Conservation (phyloP, 2,329 filamentous ascomycete species). For the Fusarium continuum region DNA sequence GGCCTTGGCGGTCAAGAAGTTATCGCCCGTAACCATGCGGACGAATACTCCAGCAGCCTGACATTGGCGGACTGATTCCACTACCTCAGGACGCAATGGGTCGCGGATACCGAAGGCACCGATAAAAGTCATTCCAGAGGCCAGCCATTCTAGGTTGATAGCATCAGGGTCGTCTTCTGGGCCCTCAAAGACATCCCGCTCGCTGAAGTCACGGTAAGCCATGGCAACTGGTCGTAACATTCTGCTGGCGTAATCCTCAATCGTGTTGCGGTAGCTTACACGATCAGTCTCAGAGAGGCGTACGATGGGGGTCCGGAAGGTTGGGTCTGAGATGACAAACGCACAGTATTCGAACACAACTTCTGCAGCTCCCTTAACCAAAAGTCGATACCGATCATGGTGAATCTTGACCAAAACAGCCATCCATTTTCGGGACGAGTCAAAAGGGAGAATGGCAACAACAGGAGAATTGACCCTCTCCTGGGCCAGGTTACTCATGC, state of each 20-base stretch:
- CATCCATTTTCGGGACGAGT: slow-evolving; percentile 66
- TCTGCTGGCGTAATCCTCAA: slow-evolving; percentile 67
- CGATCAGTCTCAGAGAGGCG: slow-evolving; percentile 47
- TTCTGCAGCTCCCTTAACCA: slow-evolving; percentile 67
- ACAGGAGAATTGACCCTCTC: slow-evolving; percentile 58
- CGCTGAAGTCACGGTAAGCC: slow-evolving; percentile 76
- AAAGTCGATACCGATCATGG: slow-evolving; percentile 57
- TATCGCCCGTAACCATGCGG: slow-evolving; percentile 65
- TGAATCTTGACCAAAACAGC: slow-evolving; percentile 60
- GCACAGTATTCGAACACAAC: slow-evolving; percentile 60
- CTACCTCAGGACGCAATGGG: slow-evolving; percentile 67
- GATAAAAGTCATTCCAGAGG: slow-evolving; percentile 74
- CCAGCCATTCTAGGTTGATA: slow-evolving; percentile 51
- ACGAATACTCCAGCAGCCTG: slow-evolving; percentile 70
- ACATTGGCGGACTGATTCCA: slow-evolving; percentile 67
- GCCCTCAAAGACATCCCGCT: slow-evolving; percentile 71
- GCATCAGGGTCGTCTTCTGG: slow-evolving; percentile 47
- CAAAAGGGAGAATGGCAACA: slow-evolving; percentile 62
- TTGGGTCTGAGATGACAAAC: slow-evolving; percentile 57
- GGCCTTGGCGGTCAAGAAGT: slow-evolving; percentile 67
- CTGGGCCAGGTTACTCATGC: slow-evolving; percentile 55
- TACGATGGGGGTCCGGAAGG: slow-evolving; percentile 41
- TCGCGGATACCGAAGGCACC: slow-evolving; percentile 74
- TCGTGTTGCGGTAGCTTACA: slow-evolving; percentile 46
- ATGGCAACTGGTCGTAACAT: slow-evolving; percentile 80